Evolutionary conservation across 768 basidiomycete species (phyloP).

Genomic region (Ramaria sp.): DNA sequence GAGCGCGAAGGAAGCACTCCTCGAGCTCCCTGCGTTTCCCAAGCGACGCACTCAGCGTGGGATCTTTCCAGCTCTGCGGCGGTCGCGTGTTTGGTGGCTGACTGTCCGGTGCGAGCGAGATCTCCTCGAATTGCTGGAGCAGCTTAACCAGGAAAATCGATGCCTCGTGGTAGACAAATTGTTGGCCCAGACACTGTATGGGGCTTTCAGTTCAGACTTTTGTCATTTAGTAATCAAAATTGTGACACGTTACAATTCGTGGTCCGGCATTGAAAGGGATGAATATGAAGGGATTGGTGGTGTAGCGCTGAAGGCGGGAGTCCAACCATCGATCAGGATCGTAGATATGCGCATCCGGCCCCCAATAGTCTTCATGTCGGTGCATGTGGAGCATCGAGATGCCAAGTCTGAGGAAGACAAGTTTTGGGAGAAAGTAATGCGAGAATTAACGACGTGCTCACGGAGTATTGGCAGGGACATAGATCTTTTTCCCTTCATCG

Average conservation of each 20-base stretch:
- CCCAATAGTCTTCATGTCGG: constrained; percentile 16
- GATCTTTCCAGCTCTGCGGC: constrained; percentile 12
- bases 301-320: constrained; percentile 6
- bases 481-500: neutral
- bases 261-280: constrained; percentile 15
- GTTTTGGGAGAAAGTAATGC: neutral
- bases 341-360: constrained; percentile 22
- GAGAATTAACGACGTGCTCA: neutral
- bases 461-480: constrained; percentile 1
- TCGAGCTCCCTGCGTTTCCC: constrained; percentile 11
- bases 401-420: constrained; percentile 14
- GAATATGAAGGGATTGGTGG: constrained; percentile 15
- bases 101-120: constrained; percentile 13
- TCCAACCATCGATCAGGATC: constrained; percentile 26
- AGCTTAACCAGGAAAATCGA: constrained; percentile 17
- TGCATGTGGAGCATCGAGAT: constrained; percentile 18
- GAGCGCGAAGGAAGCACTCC: constrained; percentile 11
- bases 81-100: constrained; percentile 14
- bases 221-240: too few relatives aligned
- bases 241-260: constrained; percentile 10
- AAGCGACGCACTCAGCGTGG: neutral
- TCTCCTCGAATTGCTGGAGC: constrained; percentile 13
- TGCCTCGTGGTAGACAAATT: constrained; percentile 20
- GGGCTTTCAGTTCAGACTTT: too few relatives aligned
- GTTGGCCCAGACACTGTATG: too few relatives aligned